A percentile compares a stretch with the other conserved stretches of the same genome.
These are phyloP conservation scores for Theileria annulata DNA, from an alignment of 169 alveolate genomes.

Conservation along the genomic window DNA sequence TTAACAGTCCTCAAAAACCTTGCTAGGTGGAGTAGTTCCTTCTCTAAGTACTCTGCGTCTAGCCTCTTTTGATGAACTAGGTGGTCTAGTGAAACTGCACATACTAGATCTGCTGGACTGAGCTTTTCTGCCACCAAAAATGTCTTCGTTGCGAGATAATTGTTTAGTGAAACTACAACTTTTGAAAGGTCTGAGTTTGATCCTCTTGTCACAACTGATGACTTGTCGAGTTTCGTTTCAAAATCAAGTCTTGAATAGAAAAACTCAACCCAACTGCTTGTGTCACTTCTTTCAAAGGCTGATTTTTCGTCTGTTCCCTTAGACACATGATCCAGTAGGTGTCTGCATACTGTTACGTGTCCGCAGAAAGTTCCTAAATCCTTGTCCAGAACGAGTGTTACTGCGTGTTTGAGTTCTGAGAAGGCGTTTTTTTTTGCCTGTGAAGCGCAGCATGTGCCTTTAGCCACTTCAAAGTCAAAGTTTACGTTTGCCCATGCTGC, in stretches of 20 bases:
- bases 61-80: constrained; percentile 68
- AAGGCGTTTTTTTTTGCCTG: constrained; percentile 51
- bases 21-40: constrained; percentile 34
- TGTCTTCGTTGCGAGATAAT: constrained; percentile 67
- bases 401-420: constrained; percentile 59
- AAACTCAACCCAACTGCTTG: constrained; percentile 76
- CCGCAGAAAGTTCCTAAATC: constrained; percentile 54
- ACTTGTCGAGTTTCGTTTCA: constrained; percentile 61
- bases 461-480: constrained; percentile 43
- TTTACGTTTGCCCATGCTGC: constrained; percentile 41
- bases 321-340: constrained; percentile 40
- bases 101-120: constrained; percentile 88
- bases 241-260: constrained; percentile 67
- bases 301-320: constrained; percentile 42
- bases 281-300: constrained; percentile 47
- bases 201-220: constrained; percentile 51
- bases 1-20: constrained; percentile 58
- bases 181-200: constrained; percentile 68
- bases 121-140: constrained; percentile 87
- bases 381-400: constrained; percentile 32
- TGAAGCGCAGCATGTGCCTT: constrained; percentile 54
- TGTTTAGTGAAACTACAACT: constrained; percentile 61
- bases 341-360: constrained; percentile 41
- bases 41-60: constrained; percentile 45
- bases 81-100: constrained; percentile 77